Conservation (phyloP, 106 monocot genomes). For the Acanthochlamys bracteata region DNA sequence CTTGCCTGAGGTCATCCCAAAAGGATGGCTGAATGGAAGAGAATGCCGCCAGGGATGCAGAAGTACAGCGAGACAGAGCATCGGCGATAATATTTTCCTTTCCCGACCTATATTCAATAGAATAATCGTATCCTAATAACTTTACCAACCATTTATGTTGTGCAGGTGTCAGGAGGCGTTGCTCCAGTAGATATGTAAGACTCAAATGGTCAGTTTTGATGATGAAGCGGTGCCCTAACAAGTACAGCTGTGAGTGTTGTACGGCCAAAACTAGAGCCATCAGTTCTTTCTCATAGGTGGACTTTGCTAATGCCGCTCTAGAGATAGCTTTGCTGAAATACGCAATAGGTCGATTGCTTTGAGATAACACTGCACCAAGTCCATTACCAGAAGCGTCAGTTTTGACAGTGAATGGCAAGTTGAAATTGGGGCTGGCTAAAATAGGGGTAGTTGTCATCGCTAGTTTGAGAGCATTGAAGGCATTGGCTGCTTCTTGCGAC, state of each 20-base stretch:
- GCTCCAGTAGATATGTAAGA: slow-evolving; percentile 5
- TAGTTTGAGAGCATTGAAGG: slow-evolving; percentile 7
- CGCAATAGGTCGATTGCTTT: slow-evolving; percentile 8
- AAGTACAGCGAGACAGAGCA: slow-evolving; percentile 5
- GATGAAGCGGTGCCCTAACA: slow-evolving; percentile 1
- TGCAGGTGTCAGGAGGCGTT: background rate
- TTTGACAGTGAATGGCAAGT: slow-evolving; percentile 4
- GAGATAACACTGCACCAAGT: slow-evolving; percentile 8
- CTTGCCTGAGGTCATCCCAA: background rate
- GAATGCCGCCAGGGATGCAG: background rate
- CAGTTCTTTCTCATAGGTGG: slow-evolving; percentile 17
- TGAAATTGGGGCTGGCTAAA: slow-evolving; percentile 14
- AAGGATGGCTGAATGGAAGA: background rate
- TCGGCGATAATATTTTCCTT: slow-evolving; percentile 8
- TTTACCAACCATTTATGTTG: slow-evolving; percentile 6
- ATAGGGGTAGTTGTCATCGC: slow-evolving; percentile 12
- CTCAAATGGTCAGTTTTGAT: slow-evolving; percentile 15
- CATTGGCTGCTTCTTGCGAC: background rate
- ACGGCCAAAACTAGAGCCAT: slow-evolving; percentile 5
- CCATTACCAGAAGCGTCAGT: slow-evolving; percentile 13
- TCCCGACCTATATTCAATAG: slow-evolving; percentile 14
- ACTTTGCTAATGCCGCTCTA: background rate
- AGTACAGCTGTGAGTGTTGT: slow-evolving; percentile 2
- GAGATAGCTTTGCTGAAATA: slow-evolving; percentile 5
- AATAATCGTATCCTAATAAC: slow-evolving; percentile 13